Evolutionary conservation across 2,329 filamentous ascomycete genomes (phyloP).

Genomic region (Sporothrix phasma): DNA sequence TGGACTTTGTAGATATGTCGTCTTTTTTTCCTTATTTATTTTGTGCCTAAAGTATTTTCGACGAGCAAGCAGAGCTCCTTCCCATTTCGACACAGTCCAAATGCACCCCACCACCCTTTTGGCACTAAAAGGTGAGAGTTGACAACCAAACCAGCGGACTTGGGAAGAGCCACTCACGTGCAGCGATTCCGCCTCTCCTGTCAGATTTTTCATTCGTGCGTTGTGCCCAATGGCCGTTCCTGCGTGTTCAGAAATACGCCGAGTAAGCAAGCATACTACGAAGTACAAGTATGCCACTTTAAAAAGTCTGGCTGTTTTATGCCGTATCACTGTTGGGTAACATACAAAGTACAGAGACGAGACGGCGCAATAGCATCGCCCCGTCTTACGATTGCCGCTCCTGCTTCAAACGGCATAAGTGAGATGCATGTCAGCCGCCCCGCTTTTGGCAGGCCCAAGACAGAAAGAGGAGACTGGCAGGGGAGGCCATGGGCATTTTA

Average conservation of each 20-base stretch:
- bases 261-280: too few species aligned
- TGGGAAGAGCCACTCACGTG: too few species aligned
- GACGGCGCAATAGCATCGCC: not conserved
- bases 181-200: not conserved
- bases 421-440: not conserved
- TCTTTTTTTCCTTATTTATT: not conserved
- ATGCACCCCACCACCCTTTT: not conserved
- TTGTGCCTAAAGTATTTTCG: too few species aligned
- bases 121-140: not conserved
- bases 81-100: conserved; percentile 3
- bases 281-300: too few species aligned
- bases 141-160: too few species aligned
- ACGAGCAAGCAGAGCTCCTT: not conserved
- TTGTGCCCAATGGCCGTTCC: not conserved
- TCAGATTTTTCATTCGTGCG: not conserved
- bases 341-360: too few species aligned
- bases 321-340: too few species aligned
- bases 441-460: conserved; percentile 2
- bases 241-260: conserved; percentile 1
- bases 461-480: not conserved
- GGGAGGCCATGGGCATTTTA: not conserved
- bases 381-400: not conserved
- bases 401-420: not conserved
- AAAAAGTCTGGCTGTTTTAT: too few species aligned
- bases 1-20: too few species aligned